Evolutionary conservation across 352 stramenopile species (phyloP), one percentile per base, ranked within the genome.

Genomic region (Pythium dissimile): DNA sequence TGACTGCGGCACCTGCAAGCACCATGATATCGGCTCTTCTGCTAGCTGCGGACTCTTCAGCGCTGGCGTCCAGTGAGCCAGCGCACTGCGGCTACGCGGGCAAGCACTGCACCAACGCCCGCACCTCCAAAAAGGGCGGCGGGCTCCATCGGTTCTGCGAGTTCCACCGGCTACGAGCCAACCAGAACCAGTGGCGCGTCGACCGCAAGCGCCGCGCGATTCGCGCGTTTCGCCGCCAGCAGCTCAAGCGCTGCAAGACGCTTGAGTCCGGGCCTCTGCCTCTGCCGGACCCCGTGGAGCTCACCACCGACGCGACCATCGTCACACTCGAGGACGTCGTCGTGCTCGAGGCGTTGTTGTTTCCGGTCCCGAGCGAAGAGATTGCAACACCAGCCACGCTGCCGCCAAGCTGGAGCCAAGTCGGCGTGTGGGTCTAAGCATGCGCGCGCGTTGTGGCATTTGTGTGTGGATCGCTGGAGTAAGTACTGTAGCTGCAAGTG

Each of bases 141-240:
- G 75, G 84, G 28, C 52, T 88, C 31, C 81, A 91, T 59, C 85
- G 80, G 38, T 74, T 91, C 38, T 91, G 81, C 59, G 78, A 88
- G 31, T 75, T 75, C 21, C 81, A 91, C 54, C 78, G 81, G 24
- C 69, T 71, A 45, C 79, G 77, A n/a, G 81, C 81, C 54, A 91
- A 91, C 56, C 60, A 78, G 43, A 84, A 85, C 54, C 81, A 91
- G 65, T 71, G 80, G 31, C 80, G 80, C 8, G 76, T 88, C 55
- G 77, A 91, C 13, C 54, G 71, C 42, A 80, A 83, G 66, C 75
- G 74, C 41, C 66, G 66, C 20, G 47, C 30, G 11, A 58, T 71
- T 2, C 48, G 45, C 30, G 23, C 26, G 35, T 13, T 37, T 16
- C 23, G 30, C 8, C 47, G 47, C 8, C 47, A 54, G 47, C 47